Base-by-base conservation (phyloP, 192 early-diverging fungal genomes). In the Geosiphon pyriformis region DNA sequence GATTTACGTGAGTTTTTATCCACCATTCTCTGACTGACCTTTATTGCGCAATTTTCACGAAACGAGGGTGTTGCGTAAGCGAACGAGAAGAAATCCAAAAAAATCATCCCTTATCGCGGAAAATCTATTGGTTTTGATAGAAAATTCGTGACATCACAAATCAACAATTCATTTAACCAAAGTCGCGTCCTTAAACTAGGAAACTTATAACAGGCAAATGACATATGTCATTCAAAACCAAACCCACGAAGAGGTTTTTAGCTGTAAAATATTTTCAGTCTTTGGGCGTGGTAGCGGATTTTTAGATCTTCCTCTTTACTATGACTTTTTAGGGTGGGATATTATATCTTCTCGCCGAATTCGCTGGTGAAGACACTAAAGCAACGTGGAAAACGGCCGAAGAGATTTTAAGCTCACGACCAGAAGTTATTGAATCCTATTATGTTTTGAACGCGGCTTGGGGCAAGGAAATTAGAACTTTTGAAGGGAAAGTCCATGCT, bases 351-450 rank as follows among this genome's bases (percentile, higher is more conserved):
- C 17, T 61, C 8, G 7, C n/a, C n/a, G n/a, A n/a, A n/a, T n/a
- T 1, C 3, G 20, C 17, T 20, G 7, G 32, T 23, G n/a, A 26
- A 3, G 12, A 12, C 4, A 11, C 33, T 7, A 31, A 65, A 33
- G 50, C 12, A 4, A 34, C 15, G 11, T 25, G 10, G n/a, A 26
- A 49, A 6, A 22, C 27, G 4, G 62, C 62, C 10, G 31, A 65
- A 1, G 29, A 51, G 23, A 53, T 53, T n/a, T 65, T 65, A 32
- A 65, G 48, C 25, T n/a, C 18, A 11, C 7, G 42, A n/a, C 62
- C 62, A 4, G 62, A 65, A 37, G 0, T 65, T 11, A 23, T 65
- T 1, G 62, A 65, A 27, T 53, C 33, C 50, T 35, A 65, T 65
- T 47, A 65, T 26, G 34, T 34, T 4, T 27, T 65, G 12, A 34